These are phyloP conservation scores for Chrysochromulina parva DNA, from an alignment of 78 protist genomes.

Conservation along the genomic window DNA sequence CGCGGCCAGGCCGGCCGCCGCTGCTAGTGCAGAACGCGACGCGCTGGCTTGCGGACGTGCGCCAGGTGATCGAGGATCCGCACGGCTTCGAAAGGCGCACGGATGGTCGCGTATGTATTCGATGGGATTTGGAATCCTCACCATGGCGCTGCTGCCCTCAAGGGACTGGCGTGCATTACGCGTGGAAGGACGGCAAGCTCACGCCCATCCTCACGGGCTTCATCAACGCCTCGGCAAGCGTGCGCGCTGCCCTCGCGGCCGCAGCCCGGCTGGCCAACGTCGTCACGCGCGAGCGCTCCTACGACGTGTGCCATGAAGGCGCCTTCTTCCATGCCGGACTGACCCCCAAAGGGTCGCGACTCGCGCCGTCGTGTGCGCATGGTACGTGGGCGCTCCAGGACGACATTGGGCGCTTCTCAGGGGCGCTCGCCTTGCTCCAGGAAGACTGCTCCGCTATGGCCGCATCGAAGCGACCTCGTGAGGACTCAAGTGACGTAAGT, in stretches of 20 bases:
- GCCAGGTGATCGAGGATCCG: neutral
- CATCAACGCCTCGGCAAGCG: neutral
- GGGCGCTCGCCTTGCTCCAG: neutral
- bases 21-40: neutral
- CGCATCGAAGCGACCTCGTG: no score
- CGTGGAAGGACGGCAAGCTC: neutral
- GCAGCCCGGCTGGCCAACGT: neutral
- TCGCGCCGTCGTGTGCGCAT: neutral
- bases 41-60: neutral
- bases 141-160: constrained; percentile 15
- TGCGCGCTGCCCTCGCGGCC: neutral
- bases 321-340: constrained; percentile 1
- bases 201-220: no score
- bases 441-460: no score
- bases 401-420: neutral
- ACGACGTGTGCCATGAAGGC: neutral
- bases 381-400: neutral
- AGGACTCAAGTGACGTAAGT: no score
- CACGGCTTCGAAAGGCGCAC: neutral
- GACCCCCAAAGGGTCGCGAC: neutral
- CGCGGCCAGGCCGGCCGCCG: neutral
- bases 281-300: neutral
- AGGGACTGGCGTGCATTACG: neutral
- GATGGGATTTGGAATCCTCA: neutral
- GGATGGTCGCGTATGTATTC: neutral